A percentile compares a stretch with the other conserved stretches of the same genome.
Evolutionary conservation across 1,139 yeast genomes (phyloP).

Genomic region (Ogataea hybrid): DNA sequence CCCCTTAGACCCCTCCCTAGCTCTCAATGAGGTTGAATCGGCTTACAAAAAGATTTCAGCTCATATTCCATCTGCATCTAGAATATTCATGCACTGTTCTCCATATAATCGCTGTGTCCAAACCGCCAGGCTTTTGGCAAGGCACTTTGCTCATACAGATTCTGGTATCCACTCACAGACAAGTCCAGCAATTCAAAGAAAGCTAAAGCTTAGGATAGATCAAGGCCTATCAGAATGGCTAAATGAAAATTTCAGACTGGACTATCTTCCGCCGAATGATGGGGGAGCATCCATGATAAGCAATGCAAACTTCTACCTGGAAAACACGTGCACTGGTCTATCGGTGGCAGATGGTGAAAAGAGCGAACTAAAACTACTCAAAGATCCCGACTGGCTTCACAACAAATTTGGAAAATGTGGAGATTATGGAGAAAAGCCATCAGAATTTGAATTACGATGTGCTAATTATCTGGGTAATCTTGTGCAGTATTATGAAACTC

Average conservation of each 20-base stretch:
- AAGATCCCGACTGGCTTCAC: conserved; percentile 32
- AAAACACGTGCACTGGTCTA: conserved; percentile 11
- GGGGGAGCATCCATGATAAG: conserved; percentile 38
- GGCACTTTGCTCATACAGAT: conserved; percentile 13
- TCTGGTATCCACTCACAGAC: not conserved
- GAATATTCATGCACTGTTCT: conserved; percentile 45
- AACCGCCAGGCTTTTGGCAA: conserved; percentile 53
- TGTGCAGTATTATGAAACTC: conserved; percentile 37
- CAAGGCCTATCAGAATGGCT: conserved; percentile 41
- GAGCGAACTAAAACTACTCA: conserved; percentile 10
- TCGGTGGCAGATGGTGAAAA: not conserved
- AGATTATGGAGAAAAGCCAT: conserved; percentile 34
- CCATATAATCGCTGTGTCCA: conserved; percentile 92
- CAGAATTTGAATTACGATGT: conserved; percentile 39
- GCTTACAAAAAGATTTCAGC: conserved; percentile 27
- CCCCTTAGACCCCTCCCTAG: conserved; percentile 27
- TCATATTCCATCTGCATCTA: conserved; percentile 15
- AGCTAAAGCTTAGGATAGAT: conserved; percentile 32
- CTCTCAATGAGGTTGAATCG: conserved; percentile 26
- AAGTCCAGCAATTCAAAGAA: too few relatives aligned
- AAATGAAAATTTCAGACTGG: conserved; percentile 35
- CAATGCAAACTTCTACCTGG: conserved; percentile 35
- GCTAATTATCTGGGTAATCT: conserved; percentile 42
- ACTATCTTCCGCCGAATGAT: conserved; percentile 40
- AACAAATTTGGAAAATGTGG: conserved; percentile 34